phyloP scores from a whole-genome alignment of 805 yeast species.

The Torulaspora franciscae region DNA sequence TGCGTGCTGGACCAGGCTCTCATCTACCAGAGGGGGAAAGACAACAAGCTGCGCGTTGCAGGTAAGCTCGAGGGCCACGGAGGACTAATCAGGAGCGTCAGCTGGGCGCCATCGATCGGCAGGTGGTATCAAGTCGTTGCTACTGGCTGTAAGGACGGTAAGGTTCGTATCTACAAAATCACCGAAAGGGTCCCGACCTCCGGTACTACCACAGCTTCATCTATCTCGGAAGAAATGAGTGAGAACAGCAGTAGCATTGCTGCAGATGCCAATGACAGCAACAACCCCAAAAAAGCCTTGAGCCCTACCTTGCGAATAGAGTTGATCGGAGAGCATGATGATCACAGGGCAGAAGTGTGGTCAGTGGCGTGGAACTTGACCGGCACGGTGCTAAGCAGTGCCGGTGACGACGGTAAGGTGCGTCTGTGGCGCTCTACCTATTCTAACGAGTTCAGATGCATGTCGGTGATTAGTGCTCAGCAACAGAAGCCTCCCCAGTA shows the following conservation, averaged over 20 bases:
- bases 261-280: slow-evolving; percentile 6
- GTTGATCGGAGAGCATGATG: slow-evolving; percentile 60
- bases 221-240: slow-evolving; percentile 4
- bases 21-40: slow-evolving; percentile 54
- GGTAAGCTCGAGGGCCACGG: slow-evolving; percentile 76
- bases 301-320: slow-evolving; percentile 43
- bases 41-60: slow-evolving; percentile 50
- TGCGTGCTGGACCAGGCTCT: slow-evolving; percentile 85
- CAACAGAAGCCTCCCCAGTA: slow-evolving; percentile 12
- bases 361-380: slow-evolving; percentile 91
- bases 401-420: slow-evolving; percentile 93
- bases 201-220: slow-evolving; percentile 3
- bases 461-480: slow-evolving; percentile 75
- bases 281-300: neutral
- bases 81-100: slow-evolving; percentile 79
- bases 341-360: slow-evolving; percentile 91
- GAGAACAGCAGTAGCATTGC: slow-evolving; percentile 8
- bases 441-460: slow-evolving; percentile 81
- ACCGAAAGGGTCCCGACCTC: slow-evolving; percentile 37
- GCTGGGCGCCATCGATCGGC: slow-evolving; percentile 98
- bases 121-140: slow-evolving; percentile 83
- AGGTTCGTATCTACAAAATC: slow-evolving; percentile 77
- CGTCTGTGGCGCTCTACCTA: slow-evolving; percentile 89
- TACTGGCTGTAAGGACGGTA: slow-evolving; percentile 94
- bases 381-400: slow-evolving; percentile 85